Conservation (phyloP, 164 flowering plant species). For the Piper longum region DNA sequence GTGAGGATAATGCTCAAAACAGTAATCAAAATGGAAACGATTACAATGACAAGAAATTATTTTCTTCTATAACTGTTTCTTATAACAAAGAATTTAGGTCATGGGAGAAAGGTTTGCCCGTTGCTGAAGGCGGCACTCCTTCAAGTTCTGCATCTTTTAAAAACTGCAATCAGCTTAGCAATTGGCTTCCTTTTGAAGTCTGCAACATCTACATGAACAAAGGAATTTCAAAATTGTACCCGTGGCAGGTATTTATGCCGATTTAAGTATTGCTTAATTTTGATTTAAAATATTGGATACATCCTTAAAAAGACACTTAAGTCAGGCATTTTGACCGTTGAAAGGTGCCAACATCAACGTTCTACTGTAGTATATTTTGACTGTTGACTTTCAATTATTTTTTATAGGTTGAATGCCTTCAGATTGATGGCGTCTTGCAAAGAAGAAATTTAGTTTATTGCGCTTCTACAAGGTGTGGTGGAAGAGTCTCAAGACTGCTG, state of each 20-base stretch:
- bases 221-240: slow-evolving; percentile 70
- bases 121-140: slow-evolving; percentile 40
- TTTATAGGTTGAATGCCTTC: slow-evolving; percentile 87
- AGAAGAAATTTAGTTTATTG: slow-evolving; percentile 86
- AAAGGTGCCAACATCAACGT: neutral
- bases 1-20: slow-evolving; percentile 10
- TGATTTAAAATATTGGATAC: neutral
- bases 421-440: slow-evolving; percentile 84
- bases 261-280: no score
- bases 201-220: slow-evolving; percentile 53
- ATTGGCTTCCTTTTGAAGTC: slow-evolving; percentile 81
- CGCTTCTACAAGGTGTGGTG: slow-evolving; percentile 87
- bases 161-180: slow-evolving; percentile 35
- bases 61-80: neutral
- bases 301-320: neutral
- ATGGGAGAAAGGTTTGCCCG: slow-evolving; percentile 11
- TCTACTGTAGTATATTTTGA: neutral
- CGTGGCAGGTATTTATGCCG: slow-evolving; percentile 57
- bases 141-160: slow-evolving; percentile 35
- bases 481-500: neutral
- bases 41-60: neutral
- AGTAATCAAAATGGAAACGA: slow-evolving; percentile 3
- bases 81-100: neutral
- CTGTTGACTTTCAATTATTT: neutral
- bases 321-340: no score